Conservation (phyloP, 352 stramenopile species). For the Phytophthora cajani region DNA sequence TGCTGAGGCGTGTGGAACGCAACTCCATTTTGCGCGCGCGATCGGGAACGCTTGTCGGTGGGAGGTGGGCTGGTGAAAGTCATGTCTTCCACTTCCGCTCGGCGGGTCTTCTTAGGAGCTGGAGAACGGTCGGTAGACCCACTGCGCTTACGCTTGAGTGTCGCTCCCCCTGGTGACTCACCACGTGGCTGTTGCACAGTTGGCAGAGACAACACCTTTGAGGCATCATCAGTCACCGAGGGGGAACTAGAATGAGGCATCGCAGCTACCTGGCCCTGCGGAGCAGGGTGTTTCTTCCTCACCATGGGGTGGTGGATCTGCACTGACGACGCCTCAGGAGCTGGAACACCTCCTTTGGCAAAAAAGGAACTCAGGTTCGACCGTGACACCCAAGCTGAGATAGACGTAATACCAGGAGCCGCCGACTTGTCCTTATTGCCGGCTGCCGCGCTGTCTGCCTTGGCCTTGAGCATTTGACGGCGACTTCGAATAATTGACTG, state of each 20-base stretch:
- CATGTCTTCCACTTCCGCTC: constrained; percentile 17
- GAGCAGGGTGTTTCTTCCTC: constrained; percentile 55
- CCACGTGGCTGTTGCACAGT: constrained; percentile 26
- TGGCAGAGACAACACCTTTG: constrained; percentile 29
- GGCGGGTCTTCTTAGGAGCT: constrained; percentile 30
- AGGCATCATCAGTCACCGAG: constrained; percentile 25
- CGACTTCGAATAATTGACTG: constrained; percentile 78
- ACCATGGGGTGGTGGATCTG: constrained; percentile 67
- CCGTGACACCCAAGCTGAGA: constrained; percentile 46
- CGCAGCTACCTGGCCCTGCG: constrained; percentile 13
- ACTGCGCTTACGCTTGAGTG: constrained; percentile 43
- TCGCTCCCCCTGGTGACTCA: constrained; percentile 10
- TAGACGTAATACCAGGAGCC: constrained; percentile 34
- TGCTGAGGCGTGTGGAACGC: constrained; percentile 60
- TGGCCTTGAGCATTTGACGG: constrained; percentile 80
- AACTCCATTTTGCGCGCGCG: constrained; percentile 28
- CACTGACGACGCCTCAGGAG: constrained; percentile 9
- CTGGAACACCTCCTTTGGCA: constrained; percentile 10
- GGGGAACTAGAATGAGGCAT: constrained; percentile 12
- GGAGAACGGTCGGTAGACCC: constrained; percentile 23
- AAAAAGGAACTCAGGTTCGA: constrained; percentile 46
- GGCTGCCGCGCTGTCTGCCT: constrained; percentile 34
- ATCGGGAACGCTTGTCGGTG: constrained; percentile 24
- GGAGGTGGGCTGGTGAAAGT: constrained; percentile 49
- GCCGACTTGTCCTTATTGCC: constrained; percentile 10